Conservation (phyloP, 768 basidiomycete genomes). For the Chalciporus chontae region DNA sequence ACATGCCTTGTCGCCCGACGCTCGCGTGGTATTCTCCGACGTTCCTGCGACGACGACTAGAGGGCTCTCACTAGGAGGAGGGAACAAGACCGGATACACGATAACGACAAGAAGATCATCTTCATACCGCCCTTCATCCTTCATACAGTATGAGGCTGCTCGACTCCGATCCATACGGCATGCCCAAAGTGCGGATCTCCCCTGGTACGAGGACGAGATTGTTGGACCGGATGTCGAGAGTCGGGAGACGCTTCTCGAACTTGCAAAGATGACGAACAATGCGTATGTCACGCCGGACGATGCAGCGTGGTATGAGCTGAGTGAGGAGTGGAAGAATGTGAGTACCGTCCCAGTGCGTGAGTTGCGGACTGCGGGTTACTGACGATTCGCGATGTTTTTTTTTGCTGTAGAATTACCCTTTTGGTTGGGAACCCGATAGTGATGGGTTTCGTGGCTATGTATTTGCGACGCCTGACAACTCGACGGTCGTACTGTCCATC, state of each 20-base stretch:
- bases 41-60: conserved; percentile 20
- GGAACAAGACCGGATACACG: conserved; percentile 29
- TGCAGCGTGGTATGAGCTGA: conserved; percentile 74
- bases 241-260: conserved; percentile 67
- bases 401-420: conserved; percentile 51
- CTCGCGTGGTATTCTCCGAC: conserved; percentile 56
- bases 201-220: conserved; percentile 78
- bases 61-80: conserved; percentile 1
- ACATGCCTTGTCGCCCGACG: conserved; percentile 49
- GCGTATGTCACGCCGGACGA: conserved; percentile 72
- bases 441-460: conserved; percentile 92
- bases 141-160: conserved; percentile 40
- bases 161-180: conserved; percentile 43
- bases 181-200: conserved; percentile 42
- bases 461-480: conserved; percentile 80
- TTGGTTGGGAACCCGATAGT: conserved; percentile 88
- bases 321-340: conserved; percentile 59
- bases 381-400: not conserved
- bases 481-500: conserved; percentile 82
- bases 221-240: conserved; percentile 72
- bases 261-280: conserved; percentile 96
- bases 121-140: conserved; percentile 47
- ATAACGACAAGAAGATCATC: conserved; percentile 37
- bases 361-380: no score
- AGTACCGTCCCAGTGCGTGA: no score